Evolutionary conservation across 108 stramenopile genomes (phyloP).

Genomic region (Licmophora abbreviata): DNA sequence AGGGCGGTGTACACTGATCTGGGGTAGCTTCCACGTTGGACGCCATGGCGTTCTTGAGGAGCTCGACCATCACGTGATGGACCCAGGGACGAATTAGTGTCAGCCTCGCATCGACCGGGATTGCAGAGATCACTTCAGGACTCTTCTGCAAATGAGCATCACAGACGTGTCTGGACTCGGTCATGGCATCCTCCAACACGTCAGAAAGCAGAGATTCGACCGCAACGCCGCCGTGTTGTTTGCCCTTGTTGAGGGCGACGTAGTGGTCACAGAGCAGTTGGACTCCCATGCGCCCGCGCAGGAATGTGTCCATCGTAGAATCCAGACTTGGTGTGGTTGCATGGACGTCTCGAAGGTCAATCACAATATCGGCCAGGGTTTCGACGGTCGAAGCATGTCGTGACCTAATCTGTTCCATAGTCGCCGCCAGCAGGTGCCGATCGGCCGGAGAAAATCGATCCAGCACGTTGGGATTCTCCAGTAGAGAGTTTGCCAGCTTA

Average conservation of each 20-base stretch:
- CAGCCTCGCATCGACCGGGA: slow-evolving; percentile 11
- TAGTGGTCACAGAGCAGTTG: slow-evolving; percentile 69
- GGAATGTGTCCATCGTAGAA: slow-evolving; percentile 17
- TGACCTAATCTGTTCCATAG: slow-evolving; percentile 50
- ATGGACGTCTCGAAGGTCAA: slow-evolving; percentile 20
- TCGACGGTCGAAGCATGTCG: slow-evolving; percentile 69
- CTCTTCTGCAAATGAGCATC: slow-evolving; percentile 50
- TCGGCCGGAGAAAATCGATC: slow-evolving; percentile 14
- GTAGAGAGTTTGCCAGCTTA: slow-evolving; percentile 14
- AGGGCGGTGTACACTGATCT: background rate
- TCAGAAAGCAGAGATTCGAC: slow-evolving; percentile 25
- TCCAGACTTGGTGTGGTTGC: no score
- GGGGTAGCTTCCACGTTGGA: slow-evolving; percentile 31
- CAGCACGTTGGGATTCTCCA: slow-evolving; percentile 21
- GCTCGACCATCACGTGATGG: slow-evolving; percentile 69
- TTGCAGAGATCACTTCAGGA: slow-evolving; percentile 22
- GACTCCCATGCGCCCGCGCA: slow-evolving; percentile 38
- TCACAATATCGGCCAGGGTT: slow-evolving; percentile 53
- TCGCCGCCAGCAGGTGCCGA: slow-evolving; percentile 14
- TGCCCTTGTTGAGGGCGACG: slow-evolving; percentile 28
- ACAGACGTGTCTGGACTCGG: slow-evolving; percentile 61
- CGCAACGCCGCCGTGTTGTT: slow-evolving; percentile 38
- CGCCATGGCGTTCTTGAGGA: slow-evolving; percentile 69
- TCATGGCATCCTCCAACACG: slow-evolving; percentile 46
- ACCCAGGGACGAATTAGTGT: slow-evolving; percentile 74